These are phyloP conservation scores for Chaetoscypha palmicola DNA, from an alignment of 2,329 filamentous ascomycete genomes.

Conservation along the genomic window DNA sequence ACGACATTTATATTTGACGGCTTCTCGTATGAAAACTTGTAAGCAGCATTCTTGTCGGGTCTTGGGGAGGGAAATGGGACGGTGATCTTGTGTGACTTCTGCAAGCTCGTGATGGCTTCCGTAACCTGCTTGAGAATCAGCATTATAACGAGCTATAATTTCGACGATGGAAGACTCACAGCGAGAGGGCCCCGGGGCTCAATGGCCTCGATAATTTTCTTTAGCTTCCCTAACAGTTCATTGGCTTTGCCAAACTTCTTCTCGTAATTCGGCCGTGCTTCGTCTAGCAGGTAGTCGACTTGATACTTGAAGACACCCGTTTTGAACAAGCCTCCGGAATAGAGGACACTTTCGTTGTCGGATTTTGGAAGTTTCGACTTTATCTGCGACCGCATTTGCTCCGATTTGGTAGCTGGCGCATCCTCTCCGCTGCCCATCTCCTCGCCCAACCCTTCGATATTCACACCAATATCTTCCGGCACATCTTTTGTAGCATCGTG, in stretches of 20 bases:
- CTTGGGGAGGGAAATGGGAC: slow-evolving; percentile 81
- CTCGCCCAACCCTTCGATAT: neutral
- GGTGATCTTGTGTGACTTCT: slow-evolving; percentile 59
- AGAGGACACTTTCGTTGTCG: slow-evolving; percentile 33
- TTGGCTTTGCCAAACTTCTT: slow-evolving; percentile 48
- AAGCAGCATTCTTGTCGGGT: slow-evolving; percentile 68
- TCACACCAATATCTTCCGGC: neutral
- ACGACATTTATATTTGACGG: slow-evolving; percentile 78
- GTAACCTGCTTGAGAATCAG: slow-evolving; percentile 43
- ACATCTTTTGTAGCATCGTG: slow-evolving; percentile 12
- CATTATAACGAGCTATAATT: neutral
- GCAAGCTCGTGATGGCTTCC: slow-evolving; percentile 61
- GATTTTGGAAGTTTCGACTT: slow-evolving; percentile 17
- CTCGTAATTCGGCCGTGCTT: slow-evolving; percentile 51
- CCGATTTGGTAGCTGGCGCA: slow-evolving; percentile 7
- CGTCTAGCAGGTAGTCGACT: slow-evolving; percentile 53
- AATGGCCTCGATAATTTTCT: slow-evolving; percentile 49
- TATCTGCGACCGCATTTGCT: slow-evolving; percentile 5
- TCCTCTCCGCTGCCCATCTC: slow-evolving; percentile 8
- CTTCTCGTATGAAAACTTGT: slow-evolving; percentile 71
- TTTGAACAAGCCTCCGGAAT: slow-evolving; percentile 44
- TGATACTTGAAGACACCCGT: slow-evolving; percentile 63
- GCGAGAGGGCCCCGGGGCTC: slow-evolving; percentile 41
- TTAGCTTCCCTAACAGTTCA: slow-evolving; percentile 46
- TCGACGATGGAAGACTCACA: slow-evolving; percentile 25